These are phyloP conservation scores for Ascochyta clinopodiicola DNA, from an alignment of 2,329 filamentous ascomycete species.

Conservation along the genomic window DNA sequence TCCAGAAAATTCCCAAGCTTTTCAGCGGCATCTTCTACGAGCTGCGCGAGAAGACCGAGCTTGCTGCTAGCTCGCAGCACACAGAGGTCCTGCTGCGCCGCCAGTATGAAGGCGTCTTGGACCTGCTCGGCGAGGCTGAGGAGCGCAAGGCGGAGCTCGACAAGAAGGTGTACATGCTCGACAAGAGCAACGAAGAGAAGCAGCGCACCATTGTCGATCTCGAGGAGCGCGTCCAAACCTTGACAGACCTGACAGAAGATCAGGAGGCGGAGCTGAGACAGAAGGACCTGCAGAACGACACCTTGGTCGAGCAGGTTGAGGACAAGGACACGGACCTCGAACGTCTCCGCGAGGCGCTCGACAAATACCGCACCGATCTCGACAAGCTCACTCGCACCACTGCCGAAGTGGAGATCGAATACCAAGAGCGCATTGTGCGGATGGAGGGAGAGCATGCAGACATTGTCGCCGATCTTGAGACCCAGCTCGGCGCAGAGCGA, in stretches of 20 bases:
- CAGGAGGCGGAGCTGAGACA: constrained; percentile 44
- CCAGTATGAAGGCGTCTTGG: constrained; percentile 41
- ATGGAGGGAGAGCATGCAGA: constrained; percentile 50
- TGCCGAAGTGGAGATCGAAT: constrained; percentile 49
- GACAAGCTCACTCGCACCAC: constrained; percentile 47
- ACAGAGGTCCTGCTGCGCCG: constrained; percentile 47
- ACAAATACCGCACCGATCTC: constrained; percentile 50
- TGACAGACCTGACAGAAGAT: constrained; percentile 40
- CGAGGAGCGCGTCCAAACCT: constrained; percentile 37
- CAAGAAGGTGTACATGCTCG: constrained; percentile 44
- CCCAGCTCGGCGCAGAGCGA: constrained; percentile 46
- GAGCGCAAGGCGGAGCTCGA: constrained; percentile 48
- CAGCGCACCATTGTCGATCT: constrained; percentile 48
- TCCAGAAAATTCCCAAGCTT: constrained; percentile 47
- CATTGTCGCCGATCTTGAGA: constrained; percentile 46
- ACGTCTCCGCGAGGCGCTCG: constrained; percentile 48
- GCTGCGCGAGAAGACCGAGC: constrained; percentile 38
- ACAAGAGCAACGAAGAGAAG: constrained; percentile 48
- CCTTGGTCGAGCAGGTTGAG: constrained; percentile 35
- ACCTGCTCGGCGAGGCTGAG: constrained; percentile 38
- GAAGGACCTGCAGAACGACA: constrained; percentile 37
- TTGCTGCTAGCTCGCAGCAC: constrained; percentile 42
- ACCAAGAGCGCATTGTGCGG: constrained; percentile 43
- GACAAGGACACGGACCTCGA: constrained; percentile 47
- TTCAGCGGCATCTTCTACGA: constrained; percentile 48